Evolutionary conservation across 495 filamentous ascomycete species (phyloP).

Genomic region (Jackrogersella multiformis): DNA sequence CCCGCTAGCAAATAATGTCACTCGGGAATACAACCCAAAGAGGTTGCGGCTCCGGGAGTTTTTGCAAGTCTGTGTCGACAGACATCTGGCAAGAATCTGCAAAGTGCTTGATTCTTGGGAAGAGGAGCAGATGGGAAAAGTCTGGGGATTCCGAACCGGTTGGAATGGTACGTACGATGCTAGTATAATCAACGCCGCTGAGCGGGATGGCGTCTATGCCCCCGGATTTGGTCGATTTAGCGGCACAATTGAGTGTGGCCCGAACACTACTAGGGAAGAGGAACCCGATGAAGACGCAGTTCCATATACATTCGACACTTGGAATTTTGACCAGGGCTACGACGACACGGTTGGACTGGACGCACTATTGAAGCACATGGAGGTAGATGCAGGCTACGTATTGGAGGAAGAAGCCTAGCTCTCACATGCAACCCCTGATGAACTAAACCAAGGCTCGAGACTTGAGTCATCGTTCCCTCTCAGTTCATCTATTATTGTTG

Average conservation of each 20-base stretch:
- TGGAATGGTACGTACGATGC: constrained; percentile 24
- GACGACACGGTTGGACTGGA: neutral
- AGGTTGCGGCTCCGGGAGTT: neutral
- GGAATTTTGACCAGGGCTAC: neutral
- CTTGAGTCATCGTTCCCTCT: neutral
- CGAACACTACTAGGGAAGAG: neutral
- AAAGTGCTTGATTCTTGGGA: constrained; percentile 37
- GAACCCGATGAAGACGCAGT: neutral
- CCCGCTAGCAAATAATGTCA: neutral
- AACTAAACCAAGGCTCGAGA: neutral
- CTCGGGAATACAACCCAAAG: neutral
- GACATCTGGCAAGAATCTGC: constrained; percentile 40
- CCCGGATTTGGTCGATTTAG: constrained; percentile 46
- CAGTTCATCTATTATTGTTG: neutral
- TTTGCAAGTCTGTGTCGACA: constrained; percentile 44
- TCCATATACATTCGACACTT: neutral
- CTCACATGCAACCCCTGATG: neutral
- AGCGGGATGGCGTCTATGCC: constrained; percentile 37
- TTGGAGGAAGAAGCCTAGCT: too few species aligned
- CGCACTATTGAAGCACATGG: too few species aligned
- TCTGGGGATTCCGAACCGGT: constrained; percentile 21
- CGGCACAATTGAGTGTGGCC: constrained; percentile 34
- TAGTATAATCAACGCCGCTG: constrained; percentile 19
- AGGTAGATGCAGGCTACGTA: neutral
- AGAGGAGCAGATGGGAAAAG: constrained; percentile 17